Base-by-base conservation (phyloP, 495 filamentous ascomycete species). In the Rhizodiscina lignyota region DNA sequence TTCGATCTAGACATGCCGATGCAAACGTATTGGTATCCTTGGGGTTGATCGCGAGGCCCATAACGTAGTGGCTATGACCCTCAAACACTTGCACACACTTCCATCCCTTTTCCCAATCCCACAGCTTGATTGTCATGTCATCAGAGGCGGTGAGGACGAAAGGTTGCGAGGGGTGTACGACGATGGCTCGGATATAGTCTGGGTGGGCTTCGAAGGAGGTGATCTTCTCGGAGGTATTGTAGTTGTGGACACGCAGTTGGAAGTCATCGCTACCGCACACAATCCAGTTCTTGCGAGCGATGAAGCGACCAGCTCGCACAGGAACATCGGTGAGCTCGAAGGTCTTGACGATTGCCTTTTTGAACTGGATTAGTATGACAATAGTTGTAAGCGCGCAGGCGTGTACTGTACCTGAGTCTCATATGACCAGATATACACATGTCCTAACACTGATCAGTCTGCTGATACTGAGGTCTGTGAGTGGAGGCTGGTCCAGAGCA, bases 391-490 rank as follows among this genome's bases (percentile, higher is more conserved):
- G n/a, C n/a, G n/a, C n/a, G n/a, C n/a, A n/a, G n/a, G n/a, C 8
- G 16, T 28, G 21, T 18, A 24, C 22, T 57, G 37, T 60, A 74
- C 72, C 60, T 93, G 91, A 32, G 86, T 85, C 59, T 94, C 89
- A 61, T 93, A 94, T 6, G 86, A 94, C 91, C 89, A 99, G 52
- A 99, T 94, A 64, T 96, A 87, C 51, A 92, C 91, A 67, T 96
- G 89, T 60, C 87, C 76, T 84, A 37, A 32, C 18, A 30, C n/a
- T n/a, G n/a, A n/a, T n/a, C n/a, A n/a, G n/a, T n/a, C n/a, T n/a
- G n/a, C n/a, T n/a, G n/a, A n/a, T n/a, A n/a, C n/a, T n/a, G n/a
- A n/a, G n/a, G n/a, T n/a, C n/a, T n/a, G n/a, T n/a, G n/a, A n/a
- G n/a, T n/a, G n/a, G n/a, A n/a, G n/a, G n/a, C n/a, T n/a, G n/a